Conservation (phyloP, 495 filamentous ascomycete species). For the Penicillium maclennaniae region DNA sequence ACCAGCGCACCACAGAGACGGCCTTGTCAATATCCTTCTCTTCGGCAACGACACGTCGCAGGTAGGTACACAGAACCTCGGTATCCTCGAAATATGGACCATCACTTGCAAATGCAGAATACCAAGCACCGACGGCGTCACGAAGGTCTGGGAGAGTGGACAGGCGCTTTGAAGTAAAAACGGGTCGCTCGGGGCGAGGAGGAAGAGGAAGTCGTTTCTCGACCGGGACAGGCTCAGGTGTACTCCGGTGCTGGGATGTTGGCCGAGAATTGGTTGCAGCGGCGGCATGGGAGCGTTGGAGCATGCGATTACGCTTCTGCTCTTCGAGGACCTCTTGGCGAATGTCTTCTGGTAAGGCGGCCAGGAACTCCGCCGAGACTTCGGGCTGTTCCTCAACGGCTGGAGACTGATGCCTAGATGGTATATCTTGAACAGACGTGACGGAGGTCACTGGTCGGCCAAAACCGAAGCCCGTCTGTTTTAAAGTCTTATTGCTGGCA, state of each 20-base stretch:
- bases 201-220: conserved; percentile 46
- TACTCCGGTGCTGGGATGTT: conserved; percentile 14
- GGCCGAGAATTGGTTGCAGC: conserved; percentile 18
- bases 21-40: conserved; percentile 77
- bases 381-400: conserved; percentile 31
- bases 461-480: conserved; percentile 63
- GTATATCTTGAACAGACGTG: conserved; percentile 1
- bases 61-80: conserved; percentile 62
- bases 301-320: conserved; percentile 54
- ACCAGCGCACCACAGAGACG: conserved; percentile 62
- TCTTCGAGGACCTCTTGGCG: conserved; percentile 72
- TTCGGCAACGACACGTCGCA: conserved; percentile 62
- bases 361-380: conserved; percentile 68
- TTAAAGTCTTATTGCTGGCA: conserved; percentile 49
- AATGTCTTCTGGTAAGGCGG: conserved; percentile 77
- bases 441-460: conserved; percentile 19
- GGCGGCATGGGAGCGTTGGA: conserved; percentile 36
- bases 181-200: conserved; percentile 52
- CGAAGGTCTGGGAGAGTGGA: conserved; percentile 53
- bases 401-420: conserved; percentile 18
- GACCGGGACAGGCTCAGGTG: not conserved
- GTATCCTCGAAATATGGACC: conserved; percentile 77
- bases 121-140: conserved; percentile 63
- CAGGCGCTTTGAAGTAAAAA: conserved; percentile 63
- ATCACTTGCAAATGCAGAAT: conserved; percentile 57